Evolutionary conservation across 495 filamentous ascomycete species (phyloP).

Genomic region (Aspergillus leporis): DNA sequence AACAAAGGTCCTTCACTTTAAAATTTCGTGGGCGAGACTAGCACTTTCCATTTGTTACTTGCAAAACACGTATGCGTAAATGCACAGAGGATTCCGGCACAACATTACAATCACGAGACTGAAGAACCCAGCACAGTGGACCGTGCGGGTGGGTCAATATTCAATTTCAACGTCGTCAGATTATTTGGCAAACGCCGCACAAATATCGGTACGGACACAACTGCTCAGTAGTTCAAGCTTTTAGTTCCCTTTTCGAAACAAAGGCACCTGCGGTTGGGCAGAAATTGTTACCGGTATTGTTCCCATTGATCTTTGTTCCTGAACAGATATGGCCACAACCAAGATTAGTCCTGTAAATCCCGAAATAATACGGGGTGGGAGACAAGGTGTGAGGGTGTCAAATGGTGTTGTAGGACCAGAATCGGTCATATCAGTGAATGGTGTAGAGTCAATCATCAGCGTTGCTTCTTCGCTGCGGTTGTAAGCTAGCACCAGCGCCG

Average conservation of each 20-base stretch:
- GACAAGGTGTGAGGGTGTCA: constrained; percentile 33
- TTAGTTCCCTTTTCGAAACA: constrained; percentile 15
- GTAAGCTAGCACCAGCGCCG: constrained; percentile 28
- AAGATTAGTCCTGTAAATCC: constrained; percentile 23
- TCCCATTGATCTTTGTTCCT: constrained; percentile 37
- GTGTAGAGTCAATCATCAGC: constrained; percentile 16
- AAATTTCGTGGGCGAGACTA: constrained; percentile 25
- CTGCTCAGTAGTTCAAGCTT: background rate
- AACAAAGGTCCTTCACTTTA: constrained; percentile 31
- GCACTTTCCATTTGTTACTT: constrained; percentile 41
- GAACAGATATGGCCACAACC: constrained; percentile 27
- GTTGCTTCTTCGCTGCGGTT: constrained; percentile 27
- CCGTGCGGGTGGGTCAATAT: constrained; percentile 46
- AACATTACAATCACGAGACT: constrained; percentile 47
- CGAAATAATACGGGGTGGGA: constrained; percentile 33
- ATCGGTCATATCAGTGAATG: constrained; percentile 25
- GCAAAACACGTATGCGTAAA: constrained; percentile 31
- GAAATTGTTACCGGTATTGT: constrained; percentile 21
- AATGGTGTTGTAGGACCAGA: constrained; percentile 30
- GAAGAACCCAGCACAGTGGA: constrained; percentile 41
- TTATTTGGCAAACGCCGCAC: background rate
- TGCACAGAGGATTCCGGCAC: constrained; percentile 40
- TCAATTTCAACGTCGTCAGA: constrained; percentile 46
- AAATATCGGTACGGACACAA: background rate
- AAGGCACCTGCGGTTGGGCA: constrained; percentile 29